Evolutionary conservation across 768 basidiomycete species (phyloP).

Genomic region (Leccinellum albellum): DNA sequence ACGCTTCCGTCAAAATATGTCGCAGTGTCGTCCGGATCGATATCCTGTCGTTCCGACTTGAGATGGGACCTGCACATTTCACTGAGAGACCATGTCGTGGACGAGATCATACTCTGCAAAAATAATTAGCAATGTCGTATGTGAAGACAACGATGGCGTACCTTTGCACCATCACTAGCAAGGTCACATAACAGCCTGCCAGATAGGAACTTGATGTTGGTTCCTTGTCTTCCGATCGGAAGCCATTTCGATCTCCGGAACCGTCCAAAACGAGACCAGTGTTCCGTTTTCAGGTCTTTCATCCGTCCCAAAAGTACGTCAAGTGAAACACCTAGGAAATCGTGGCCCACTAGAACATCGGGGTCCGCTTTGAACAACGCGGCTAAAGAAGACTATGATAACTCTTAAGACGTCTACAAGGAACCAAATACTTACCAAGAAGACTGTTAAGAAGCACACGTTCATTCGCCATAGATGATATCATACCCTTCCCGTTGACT

Average conservation of each 20-base stretch:
- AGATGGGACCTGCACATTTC: conserved; percentile 96
- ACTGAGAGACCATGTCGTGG: conserved; percentile 96
- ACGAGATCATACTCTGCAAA: conserved; percentile 85
- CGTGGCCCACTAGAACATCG: conserved; percentile 92
- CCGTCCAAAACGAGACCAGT: conserved; percentile 92
- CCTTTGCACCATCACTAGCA: conserved; percentile 92
- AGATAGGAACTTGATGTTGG: conserved; percentile 77
- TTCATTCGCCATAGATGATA: conserved; percentile 77
- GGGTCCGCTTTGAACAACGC: conserved; percentile 85
- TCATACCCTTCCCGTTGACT: conserved; percentile 59
- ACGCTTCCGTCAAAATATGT: conserved; percentile 84
- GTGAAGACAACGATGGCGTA: conserved; percentile 30
- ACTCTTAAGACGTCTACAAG: not conserved
- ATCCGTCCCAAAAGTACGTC: conserved; percentile 90
- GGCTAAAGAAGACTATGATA: conserved; percentile 36
- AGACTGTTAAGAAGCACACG: conserved; percentile 80
- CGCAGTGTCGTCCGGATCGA: conserved; percentile 93
- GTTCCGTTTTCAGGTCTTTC: conserved; percentile 84
- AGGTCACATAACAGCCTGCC: conserved; percentile 91
- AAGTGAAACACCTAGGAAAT: conserved; percentile 84
- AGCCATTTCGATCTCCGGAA: conserved; percentile 86
- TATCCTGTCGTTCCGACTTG: conserved; percentile 82
- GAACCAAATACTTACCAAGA: conserved; percentile 49
- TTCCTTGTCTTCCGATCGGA: conserved; percentile 72
- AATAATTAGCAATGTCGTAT: not conserved